A percentile compares a stretch with the other conserved stretches of the same genome.
phyloP scores from a whole-genome alignment of 2,329 filamentous ascomycete genomes.

The Rhynchosporium graminicola region DNA sequence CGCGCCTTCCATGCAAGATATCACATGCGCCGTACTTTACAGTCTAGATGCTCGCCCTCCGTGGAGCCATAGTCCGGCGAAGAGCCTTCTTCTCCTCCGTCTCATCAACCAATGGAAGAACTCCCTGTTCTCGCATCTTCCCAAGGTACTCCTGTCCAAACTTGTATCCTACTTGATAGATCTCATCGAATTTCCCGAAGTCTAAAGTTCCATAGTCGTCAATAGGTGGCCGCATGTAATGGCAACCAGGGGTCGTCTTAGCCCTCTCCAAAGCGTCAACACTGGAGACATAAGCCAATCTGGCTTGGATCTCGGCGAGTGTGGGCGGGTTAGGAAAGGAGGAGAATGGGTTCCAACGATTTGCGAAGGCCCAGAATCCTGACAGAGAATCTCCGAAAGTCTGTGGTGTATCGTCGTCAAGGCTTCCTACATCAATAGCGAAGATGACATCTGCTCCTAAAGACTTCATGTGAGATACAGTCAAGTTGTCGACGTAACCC shows the following conservation, averaged over 20 bases:
- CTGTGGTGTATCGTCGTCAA: conserved; percentile 92
- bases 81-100: conserved; percentile 76
- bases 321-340: conserved; percentile 88
- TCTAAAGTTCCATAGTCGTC: conserved; percentile 93
- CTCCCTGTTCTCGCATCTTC: conserved; percentile 74
- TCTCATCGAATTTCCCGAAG: conserved; percentile 97
- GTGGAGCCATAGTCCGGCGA: conserved; percentile 75
- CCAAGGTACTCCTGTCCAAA: conserved; percentile 82
- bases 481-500: conserved; percentile 95
- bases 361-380: conserved; percentile 91
- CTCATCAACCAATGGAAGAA: conserved; percentile 69
- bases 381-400: conserved; percentile 91
- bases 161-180: conserved; percentile 84
- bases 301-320: conserved; percentile 90
- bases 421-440: conserved; percentile 87
- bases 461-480: conserved; percentile 94
- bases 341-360: conserved; percentile 96
- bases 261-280: conserved; percentile 93
- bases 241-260: conserved; percentile 85
- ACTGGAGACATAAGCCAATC: conserved; percentile 90
- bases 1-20: conserved; percentile 19
- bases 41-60: conserved; percentile 70
- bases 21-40: conserved; percentile 4
- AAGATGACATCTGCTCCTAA: conserved; percentile 93
- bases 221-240: conserved; percentile 95